A percentile compares a stretch with the other conserved stretches of the same genome.
Conservation (phyloP, 495 filamentous ascomycete genomes). For the Daldinia caldariorum region DNA sequence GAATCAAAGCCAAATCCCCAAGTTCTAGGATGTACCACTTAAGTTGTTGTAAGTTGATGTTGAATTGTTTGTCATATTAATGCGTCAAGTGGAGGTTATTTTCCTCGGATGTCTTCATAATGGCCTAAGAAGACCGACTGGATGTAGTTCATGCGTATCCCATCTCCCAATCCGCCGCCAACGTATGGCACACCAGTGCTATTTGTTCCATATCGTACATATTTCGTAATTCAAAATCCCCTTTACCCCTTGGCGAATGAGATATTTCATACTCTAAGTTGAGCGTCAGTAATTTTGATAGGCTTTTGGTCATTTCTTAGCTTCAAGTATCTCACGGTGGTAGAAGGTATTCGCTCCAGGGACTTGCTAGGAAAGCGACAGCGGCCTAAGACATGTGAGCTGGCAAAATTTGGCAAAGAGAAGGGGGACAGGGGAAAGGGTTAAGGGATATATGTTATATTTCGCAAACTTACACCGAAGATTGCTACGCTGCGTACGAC, state of each 20-base stretch:
- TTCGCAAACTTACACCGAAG: conserved; percentile 70
- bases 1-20: neutral
- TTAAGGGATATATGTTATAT: too few species aligned
- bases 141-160: conserved; percentile 16
- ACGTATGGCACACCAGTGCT: conserved; percentile 7
- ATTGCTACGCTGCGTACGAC: conserved; percentile 76
- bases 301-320: neutral
- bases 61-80: conserved; percentile 27
- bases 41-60: neutral
- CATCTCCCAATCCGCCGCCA: conserved; percentile 13
- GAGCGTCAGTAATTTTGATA: conserved; percentile 13
- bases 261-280: conserved; percentile 16
- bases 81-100: conserved; percentile 22
- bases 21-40: neutral
- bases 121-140: conserved; percentile 6
- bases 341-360: conserved; percentile 77
- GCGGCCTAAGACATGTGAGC: conserved; percentile 62
- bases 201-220: conserved; percentile 33
- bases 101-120: conserved; percentile 21
- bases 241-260: neutral
- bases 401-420: neutral
- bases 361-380: conserved; percentile 77
- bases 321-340: conserved; percentile 63
- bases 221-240: neutral
- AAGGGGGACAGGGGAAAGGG: too few species aligned